These are phyloP conservation scores for Sclerotinia spermophila DNA, from an alignment of 2,329 filamentous ascomycete genomes.

Conservation along the genomic window DNA sequence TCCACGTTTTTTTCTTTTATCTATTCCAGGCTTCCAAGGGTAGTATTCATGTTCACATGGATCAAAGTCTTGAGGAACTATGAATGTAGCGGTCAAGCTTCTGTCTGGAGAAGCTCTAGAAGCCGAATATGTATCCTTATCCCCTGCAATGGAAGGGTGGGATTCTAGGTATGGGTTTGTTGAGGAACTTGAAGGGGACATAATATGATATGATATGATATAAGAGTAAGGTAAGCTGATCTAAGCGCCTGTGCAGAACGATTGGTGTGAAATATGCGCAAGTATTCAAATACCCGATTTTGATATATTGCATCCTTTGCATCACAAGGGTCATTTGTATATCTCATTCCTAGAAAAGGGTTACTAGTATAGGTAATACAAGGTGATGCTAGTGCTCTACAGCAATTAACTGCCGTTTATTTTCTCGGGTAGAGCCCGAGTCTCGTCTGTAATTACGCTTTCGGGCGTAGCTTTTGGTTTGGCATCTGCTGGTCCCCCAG, in stretches of 20 bases:
- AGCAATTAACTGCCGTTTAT: conserved; percentile 9
- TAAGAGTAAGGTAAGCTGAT: conserved; percentile 15
- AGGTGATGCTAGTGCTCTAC: conserved; percentile 11
- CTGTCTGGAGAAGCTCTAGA: neutral
- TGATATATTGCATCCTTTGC: neutral
- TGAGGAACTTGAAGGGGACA: neutral
- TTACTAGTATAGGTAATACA: neutral
- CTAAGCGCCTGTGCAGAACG: conserved; percentile 11
- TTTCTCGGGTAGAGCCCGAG: conserved; percentile 7
- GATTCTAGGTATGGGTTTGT: neutral
- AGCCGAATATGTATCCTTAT: neutral
- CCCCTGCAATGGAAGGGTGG: neutral
- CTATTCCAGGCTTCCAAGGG: neutral
- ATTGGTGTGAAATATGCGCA: conserved; percentile 7
- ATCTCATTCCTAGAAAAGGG: conserved; percentile 8
- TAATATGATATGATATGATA: neutral
- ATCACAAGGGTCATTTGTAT: conserved; percentile 2
- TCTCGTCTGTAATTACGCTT: conserved; percentile 31
- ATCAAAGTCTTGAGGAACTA: neutral
- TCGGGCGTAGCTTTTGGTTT: conserved; percentile 26
- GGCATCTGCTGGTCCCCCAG: conserved; percentile 1
- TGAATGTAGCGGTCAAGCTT: conserved; percentile 19
- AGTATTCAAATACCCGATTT: conserved; percentile 1
- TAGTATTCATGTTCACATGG: neutral
- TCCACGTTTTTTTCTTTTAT: conserved; percentile 12